These are phyloP conservation scores for Vinca major DNA, from an alignment of 305 asterid species.

Conservation along the genomic window DNA sequence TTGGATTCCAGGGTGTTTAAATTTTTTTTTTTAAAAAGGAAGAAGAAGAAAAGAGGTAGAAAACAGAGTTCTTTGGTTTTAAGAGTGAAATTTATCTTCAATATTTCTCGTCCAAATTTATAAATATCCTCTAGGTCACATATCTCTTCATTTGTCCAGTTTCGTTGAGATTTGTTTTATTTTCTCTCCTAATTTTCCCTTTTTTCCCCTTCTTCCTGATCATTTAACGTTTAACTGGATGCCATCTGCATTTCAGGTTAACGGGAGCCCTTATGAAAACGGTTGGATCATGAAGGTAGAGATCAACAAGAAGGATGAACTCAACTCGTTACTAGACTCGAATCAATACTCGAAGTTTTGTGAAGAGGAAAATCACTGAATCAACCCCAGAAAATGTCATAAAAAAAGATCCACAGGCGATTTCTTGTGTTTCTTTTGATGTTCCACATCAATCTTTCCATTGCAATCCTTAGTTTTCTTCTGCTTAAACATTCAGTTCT, in stretches of 20 bases:
- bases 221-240: neutral
- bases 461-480: neutral
- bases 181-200: neutral
- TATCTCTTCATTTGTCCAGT: neutral
- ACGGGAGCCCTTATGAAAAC: conserved; percentile 57
- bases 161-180: neutral
- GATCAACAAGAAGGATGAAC: conserved; percentile 39
- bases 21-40: too few species aligned
- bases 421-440: neutral
- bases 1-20: neutral
- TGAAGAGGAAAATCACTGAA: conserved; percentile 81
- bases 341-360: conserved; percentile 61
- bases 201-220: neutral
- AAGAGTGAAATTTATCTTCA: neutral
- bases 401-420: neutral
- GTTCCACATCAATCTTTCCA: neutral
- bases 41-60: neutral
- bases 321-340: conserved; percentile 49
- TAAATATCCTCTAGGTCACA: neutral
- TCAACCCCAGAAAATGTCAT: neutral
- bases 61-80: neutral
- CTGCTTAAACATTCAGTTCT: neutral
- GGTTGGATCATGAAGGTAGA: conserved; percentile 97
- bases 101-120: too few species aligned
- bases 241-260: conserved; percentile 36